Percentiles rank a stretch among this genome's conserved stretches.
Conservation (phyloP, 1,139 yeast species). For the Blastobotrys proliferans region DNA sequence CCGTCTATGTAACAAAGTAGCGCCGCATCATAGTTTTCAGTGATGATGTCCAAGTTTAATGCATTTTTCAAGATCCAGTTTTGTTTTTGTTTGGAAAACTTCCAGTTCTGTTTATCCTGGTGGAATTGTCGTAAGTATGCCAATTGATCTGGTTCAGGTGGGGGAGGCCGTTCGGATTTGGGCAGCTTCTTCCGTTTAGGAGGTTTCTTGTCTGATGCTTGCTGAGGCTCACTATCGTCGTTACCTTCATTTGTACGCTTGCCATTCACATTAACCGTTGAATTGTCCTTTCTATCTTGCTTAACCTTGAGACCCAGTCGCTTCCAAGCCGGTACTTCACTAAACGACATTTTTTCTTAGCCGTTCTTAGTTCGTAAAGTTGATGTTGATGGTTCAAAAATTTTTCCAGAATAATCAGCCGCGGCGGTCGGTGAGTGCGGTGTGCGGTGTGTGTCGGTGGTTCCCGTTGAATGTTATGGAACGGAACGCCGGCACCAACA, state of each 20-base stretch:
- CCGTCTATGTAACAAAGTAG: conserved; percentile 59
- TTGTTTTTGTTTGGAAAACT: conserved; percentile 90
- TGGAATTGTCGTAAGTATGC: conserved; percentile 65
- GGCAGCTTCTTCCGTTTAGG: conserved; percentile 76
- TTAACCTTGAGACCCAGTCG: conserved; percentile 66
- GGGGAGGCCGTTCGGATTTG: conserved; percentile 66
- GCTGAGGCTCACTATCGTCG: conserved; percentile 36
- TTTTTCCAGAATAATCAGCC: too few species aligned
- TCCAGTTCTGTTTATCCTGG: conserved; percentile 67
- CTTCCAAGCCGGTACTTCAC: conserved; percentile 91
- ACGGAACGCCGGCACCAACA: too few species aligned
- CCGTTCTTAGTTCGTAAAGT: too few species aligned
- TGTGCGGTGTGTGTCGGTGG: too few species aligned
- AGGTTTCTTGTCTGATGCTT: conserved; percentile 54
- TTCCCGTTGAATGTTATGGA: too few species aligned
- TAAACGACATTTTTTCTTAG: not conserved
- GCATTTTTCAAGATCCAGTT: conserved; percentile 79
- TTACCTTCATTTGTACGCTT: not conserved
- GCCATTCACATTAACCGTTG: not conserved
- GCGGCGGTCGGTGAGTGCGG: too few species aligned
- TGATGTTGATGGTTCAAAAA: too few species aligned
- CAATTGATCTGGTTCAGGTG: conserved; percentile 79
- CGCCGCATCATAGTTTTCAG: conserved; percentile 52
- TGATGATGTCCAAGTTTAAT: conserved; percentile 45
- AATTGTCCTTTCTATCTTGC: conserved; percentile 30